Evolutionary conservation across 345 rosid genomes (phyloP).

Genomic region (Passiflora organensis): DNA sequence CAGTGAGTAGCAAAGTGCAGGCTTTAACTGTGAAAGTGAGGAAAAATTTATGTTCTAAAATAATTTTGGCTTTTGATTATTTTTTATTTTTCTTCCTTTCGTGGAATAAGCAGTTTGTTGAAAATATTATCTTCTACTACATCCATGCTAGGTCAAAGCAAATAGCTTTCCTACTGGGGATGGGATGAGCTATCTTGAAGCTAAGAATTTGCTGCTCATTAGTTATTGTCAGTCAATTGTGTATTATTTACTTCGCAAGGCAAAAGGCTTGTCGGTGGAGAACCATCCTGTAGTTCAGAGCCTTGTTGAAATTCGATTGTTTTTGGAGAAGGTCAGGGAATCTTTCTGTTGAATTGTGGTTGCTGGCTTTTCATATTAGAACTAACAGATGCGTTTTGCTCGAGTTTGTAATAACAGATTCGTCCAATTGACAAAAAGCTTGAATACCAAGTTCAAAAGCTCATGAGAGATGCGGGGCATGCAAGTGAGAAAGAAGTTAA

Average conservation of each 20-base stretch:
- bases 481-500: slow-evolving; percentile 24
- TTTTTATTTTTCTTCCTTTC: background rate
- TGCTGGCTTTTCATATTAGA: too few relatives aligned
- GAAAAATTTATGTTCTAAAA: background rate
- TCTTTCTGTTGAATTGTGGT: background rate
- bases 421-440: slow-evolving; percentile 86
- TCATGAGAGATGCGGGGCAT: slow-evolving; percentile 39
- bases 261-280: slow-evolving; percentile 69
- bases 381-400: background rate
- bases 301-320: slow-evolving; percentile 82
- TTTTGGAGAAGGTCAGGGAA: slow-evolving; percentile 72
- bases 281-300: slow-evolving; percentile 72
- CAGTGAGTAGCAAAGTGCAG: slow-evolving; percentile 61
- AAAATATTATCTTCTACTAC: background rate
- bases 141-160: slow-evolving; percentile 57
- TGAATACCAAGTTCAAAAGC: slow-evolving; percentile 87
- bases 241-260: slow-evolving; percentile 73
- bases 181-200: slow-evolving; percentile 90
- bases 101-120: background rate
- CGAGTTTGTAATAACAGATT: slow-evolving; percentile 40
- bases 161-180: slow-evolving; percentile 58
- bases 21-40: slow-evolving; percentile 69
- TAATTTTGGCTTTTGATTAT: background rate
- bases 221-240: slow-evolving; percentile 81
- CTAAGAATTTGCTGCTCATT: slow-evolving; percentile 74